Conservation (phyloP, 768 basidiomycete species). For the Kwoniella shandongensis region DNA sequence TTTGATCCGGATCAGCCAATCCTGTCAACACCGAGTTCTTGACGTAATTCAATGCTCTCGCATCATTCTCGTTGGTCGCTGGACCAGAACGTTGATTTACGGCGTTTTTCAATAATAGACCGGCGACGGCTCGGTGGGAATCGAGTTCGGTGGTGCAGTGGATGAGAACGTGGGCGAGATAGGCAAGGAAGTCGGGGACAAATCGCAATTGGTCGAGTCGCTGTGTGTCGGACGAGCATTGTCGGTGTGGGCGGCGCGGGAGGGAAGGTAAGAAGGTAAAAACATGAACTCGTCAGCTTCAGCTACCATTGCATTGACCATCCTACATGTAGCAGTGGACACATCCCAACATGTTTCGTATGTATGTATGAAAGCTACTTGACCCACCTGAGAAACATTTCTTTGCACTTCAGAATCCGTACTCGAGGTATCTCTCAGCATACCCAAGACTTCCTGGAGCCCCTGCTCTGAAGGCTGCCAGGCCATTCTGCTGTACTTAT, state of each 20-base stretch:
- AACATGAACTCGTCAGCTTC: not conserved
- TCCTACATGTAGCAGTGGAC: too few relatives aligned
- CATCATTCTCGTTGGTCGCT: slow-evolving; percentile 62
- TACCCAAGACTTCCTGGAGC: slow-evolving; percentile 86
- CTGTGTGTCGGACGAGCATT: slow-evolving; percentile 26
- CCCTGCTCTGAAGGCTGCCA: slow-evolving; percentile 85
- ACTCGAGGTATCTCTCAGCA: slow-evolving; percentile 87
- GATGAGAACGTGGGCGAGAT: slow-evolving; percentile 90
- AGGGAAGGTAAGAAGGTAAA: not conserved
- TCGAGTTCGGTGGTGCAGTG: slow-evolving; percentile 79
- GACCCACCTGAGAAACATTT: slow-evolving; percentile 73
- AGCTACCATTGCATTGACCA: not conserved
- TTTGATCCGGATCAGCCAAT: slow-evolving; percentile 70
- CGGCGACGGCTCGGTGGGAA: slow-evolving; percentile 90
- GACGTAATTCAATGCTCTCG: slow-evolving; percentile 57
- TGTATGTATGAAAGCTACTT: too few relatives aligned
- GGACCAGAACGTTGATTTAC: slow-evolving; percentile 73
- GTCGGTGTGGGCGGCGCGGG: not conserved
- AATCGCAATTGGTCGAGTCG: slow-evolving; percentile 60
- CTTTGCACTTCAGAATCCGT: slow-evolving; percentile 70
- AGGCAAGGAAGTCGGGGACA: slow-evolving; percentile 90
- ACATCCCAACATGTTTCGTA: too few relatives aligned
- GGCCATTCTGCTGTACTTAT: slow-evolving; percentile 54
- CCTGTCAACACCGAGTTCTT: slow-evolving; percentile 49
- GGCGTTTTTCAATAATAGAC: slow-evolving; percentile 92